Evolutionary conservation across 1,284 basidiomycete species (phyloP), one percentile per base, ranked within the genome.

Genomic region (Farysia itapuensis): DNA sequence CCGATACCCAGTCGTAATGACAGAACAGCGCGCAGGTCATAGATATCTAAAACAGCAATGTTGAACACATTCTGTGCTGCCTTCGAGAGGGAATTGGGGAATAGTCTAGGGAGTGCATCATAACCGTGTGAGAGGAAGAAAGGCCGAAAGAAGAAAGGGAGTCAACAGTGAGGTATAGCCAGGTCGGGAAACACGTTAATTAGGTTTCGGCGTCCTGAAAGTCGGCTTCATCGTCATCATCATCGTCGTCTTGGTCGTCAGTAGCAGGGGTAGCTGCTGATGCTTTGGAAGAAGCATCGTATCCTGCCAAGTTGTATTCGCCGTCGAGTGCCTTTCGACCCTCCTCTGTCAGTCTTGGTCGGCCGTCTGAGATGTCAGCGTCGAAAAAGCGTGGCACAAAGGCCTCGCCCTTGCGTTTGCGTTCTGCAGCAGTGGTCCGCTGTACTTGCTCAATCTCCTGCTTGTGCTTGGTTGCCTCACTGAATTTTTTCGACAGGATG

Each of bases 401-500:
- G 35, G 52, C 50, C 35, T 64, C 53, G 18, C 63, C 67, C 19
- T 68, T 60, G 12, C 57, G 23, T 45, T 70, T 66, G 14, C 72
- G 49, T 34, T 64, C 61, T 5, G 67, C 69, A 4, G 70, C 72
- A 2, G 44, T 29, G 16, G 70, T 67, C 11, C 72, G 36, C 41
- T 74, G 72, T 37, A 32, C 45, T 48, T 74, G 72, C 43, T 74
- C 72, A 23, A 74, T 71, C 4, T 60, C 56, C 23, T 73, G 70
- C 57, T 74, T 74, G 34, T 49, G 32, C 47, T 61, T 61, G 19
- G 72, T 73, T 11, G 72, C 72, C 16, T 51, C 48, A 34, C 57
- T 81, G 79, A 84, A 97, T 77, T 95, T 89, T 81, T 95, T 96
- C 70, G 80, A 81, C 36, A 90, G 41, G 45, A 97, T 80, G 1